These are phyloP conservation scores for Nitzschia sp. DNA, from an alignment of 108 stramenopile genomes.

Conservation along the genomic window DNA sequence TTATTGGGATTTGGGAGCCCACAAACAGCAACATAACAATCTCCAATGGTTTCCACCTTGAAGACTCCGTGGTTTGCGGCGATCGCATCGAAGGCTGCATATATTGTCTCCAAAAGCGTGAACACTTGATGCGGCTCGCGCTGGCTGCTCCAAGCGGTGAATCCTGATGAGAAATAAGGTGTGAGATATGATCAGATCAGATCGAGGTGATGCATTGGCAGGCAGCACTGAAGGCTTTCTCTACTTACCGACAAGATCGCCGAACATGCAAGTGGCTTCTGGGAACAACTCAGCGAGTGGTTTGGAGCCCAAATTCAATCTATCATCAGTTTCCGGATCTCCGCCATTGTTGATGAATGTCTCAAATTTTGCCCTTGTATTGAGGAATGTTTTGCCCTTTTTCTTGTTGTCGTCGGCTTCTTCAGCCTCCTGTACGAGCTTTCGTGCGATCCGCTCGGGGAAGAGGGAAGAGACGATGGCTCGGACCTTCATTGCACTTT, in stretches of 20 bases:
- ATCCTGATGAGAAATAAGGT: neutral
- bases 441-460: conserved; percentile 28
- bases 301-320: neutral
- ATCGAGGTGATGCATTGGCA: no score
- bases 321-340: neutral
- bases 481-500: conserved; percentile 15
- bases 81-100: neutral
- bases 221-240: no score
- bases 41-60: conserved; percentile 24
- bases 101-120: neutral
- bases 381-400: neutral
- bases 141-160: neutral
- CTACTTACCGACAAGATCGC: conserved; percentile 2
- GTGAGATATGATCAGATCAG: no score
- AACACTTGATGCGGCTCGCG: neutral
- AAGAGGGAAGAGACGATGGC: conserved; percentile 48
- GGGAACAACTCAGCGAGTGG: neutral
- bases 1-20: conserved; percentile 16
- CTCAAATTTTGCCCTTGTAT: neutral
- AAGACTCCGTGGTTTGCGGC: neutral
- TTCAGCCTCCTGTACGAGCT: conserved; percentile 4
- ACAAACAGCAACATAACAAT: conserved; percentile 23
- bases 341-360: neutral
- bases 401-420: neutral
- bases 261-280: neutral